Base-by-base conservation (phyloP, 2,329 filamentous ascomycete species). In the Epichloe sylvatica region DNA sequence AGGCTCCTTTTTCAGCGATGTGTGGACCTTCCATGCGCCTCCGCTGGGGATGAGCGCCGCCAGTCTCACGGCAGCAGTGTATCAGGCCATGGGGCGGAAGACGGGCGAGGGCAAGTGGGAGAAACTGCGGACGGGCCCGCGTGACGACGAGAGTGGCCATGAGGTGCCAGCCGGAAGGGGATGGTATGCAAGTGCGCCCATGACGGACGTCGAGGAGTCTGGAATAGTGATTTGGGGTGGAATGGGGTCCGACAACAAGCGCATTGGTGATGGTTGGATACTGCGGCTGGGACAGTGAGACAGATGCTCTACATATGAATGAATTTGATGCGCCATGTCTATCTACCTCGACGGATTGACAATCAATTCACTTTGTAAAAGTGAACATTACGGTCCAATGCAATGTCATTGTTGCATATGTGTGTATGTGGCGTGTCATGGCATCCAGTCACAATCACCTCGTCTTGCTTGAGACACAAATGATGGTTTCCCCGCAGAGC, bases 1-100 rank as follows among this genome's bases (percentile, higher is more conserved):
- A 2, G 77, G 74, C 23, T 70, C 68, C 51, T 81, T 79, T 61
- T 73, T 71, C 65, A 64, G 70, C 53, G 80, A 84, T 59, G 73
- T 81, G 17, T 84, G 81, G 81, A 71, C 74, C 15, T 83, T 80
- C 64, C 76, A 80, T 63, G 70, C 80, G 17, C 78, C 76, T 9
- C 71, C 76, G 9, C 62, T 71, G 44, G 71, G 73, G 50, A 72
- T 75, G 69, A 75, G 74, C 13, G 66, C 72, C 0, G 77, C 77
- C 2, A 75, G 74, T 56, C 63, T 81, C 52, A 72, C 73, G 33
- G 69, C 80, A 51, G 75, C 77, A n/a, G 66, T 80, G 48, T 65
- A 70, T 62, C 71, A 73, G 53, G 71, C 71, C 38, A 62, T 78
- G 4, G 76, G 76, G 13, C 67, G 70, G 48, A 70, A 70, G 58